Base-by-base conservation (phyloP, 768 basidiomycete species). In the Trametes meyenii region DNA sequence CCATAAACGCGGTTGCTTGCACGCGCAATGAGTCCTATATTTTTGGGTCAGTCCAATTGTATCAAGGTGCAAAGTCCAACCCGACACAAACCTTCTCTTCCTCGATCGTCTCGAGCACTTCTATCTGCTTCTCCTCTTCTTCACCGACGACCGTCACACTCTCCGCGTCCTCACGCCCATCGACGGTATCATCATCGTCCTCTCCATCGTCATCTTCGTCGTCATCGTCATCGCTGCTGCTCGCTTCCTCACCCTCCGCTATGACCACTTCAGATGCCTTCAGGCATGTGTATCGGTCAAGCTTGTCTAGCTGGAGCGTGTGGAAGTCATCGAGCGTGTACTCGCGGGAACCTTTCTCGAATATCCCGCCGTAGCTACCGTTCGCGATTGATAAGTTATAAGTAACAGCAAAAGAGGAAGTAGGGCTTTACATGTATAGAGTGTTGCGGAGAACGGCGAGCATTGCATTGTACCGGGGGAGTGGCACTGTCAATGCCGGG, bases 291-390 rank as follows among this genome's bases (percentile, higher is more conserved):
- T 84, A 96, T 11, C 81, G 75, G 42, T 96, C 94, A 74, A 96
- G 76, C 72, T 96, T 96, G 68, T 95, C 93, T 19, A 97, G 79
- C 60, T 86, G 83, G 12, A 97, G 74, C 1, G 83, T 79, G 73
- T 94, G 79, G 69, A 96, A 97, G 68, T 96, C 95, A 69, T 95
- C 93, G 6, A 97, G 77, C 0, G 94, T 96, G 66, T 90, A 94
- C 73, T 97, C 94, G 23, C 85, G 83, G 13, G 89, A 80, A 0
- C 92, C 89, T 16, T 84, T 81, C 73, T 96, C 95, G 66, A 85
- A 89, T 17, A 96, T 96, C 0, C 94, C 94, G 11, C 94, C 93
- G 68, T 96, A 96, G 57, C 92, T 91, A 61, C 3, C 35, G 60
- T 5, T 48, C 4, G 10, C 38, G 16, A 26, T 51, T 11, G 1